phyloP scores from a whole-genome alignment of 192 early-diverging fungal species.

The Coemansia sp. region DNA sequence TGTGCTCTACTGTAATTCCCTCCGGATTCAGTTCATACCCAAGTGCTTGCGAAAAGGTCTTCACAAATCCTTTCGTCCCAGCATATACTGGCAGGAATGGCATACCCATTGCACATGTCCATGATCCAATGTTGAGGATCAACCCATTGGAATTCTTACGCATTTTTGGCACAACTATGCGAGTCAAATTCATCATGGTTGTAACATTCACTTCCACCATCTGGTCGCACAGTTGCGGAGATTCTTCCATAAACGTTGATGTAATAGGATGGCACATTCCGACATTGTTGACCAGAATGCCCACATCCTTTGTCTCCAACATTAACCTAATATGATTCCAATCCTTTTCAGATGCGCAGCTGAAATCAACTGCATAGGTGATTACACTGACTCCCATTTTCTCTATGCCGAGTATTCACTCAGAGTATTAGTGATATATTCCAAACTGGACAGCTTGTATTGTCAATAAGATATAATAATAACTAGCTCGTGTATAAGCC shows the following conservation, averaged over 20 bases:
- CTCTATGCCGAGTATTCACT: slow-evolving; percentile 15
- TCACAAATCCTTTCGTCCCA: slow-evolving; percentile 88
- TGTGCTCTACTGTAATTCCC: slow-evolving; percentile 81
- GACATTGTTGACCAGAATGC: slow-evolving; percentile 87
- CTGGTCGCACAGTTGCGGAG: slow-evolving; percentile 60
- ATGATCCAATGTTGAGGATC: slow-evolving; percentile 91
- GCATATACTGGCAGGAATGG: slow-evolving; percentile 90
- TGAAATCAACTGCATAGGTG: slow-evolving; percentile 47
- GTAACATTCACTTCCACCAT: slow-evolving; percentile 87
- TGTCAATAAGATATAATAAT: too few relatives aligned
- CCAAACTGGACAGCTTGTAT: too few relatives aligned
- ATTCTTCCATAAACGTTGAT: slow-evolving; percentile 79
- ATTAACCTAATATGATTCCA: slow-evolving; percentile 35
- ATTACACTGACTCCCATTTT: slow-evolving; percentile 26
- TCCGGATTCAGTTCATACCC: slow-evolving; percentile 74
- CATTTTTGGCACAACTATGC: slow-evolving; percentile 81
- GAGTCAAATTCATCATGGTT: slow-evolving; percentile 77
- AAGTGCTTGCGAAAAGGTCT: slow-evolving; percentile 84
- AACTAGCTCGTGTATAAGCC: neutral
- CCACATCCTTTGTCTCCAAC: slow-evolving; percentile 32
- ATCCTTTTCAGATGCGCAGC: slow-evolving; percentile 18
- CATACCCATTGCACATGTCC: slow-evolving; percentile 79
- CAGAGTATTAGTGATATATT: neutral
- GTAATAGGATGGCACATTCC: slow-evolving; percentile 86
- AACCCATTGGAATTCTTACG: slow-evolving; percentile 67